Evolutionary conservation across 2,329 filamentous ascomycete genomes (phyloP).

Genomic region (Moelleriella libera): DNA sequence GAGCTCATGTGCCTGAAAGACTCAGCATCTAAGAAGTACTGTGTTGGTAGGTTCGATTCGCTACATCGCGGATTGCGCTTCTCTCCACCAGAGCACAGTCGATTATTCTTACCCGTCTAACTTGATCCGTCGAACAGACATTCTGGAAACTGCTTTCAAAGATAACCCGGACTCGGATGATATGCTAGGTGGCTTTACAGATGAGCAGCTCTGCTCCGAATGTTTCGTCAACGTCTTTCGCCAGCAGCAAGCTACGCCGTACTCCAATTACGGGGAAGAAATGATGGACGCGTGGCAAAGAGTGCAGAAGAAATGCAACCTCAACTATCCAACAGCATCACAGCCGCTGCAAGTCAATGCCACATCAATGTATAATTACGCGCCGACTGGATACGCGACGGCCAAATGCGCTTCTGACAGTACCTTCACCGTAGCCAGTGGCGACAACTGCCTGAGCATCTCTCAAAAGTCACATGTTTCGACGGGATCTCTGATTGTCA

Average conservation of each 20-base stretch:
- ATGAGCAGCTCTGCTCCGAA: not conserved
- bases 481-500: not conserved
- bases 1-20: slow-evolving; percentile 1
- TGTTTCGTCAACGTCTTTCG: not conserved
- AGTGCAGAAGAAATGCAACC: not conserved
- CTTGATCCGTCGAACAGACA: not conserved
- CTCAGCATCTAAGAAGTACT: not conserved
- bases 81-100: not conserved
- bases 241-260: not conserved
- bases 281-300: slow-evolving; percentile 1
- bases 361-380: slow-evolving; percentile 1
- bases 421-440: not conserved
- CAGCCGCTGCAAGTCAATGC: slow-evolving; percentile 1
- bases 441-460: slow-evolving; percentile 1
- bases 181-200: not conserved
- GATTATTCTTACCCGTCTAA: not conserved
- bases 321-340: slow-evolving; percentile 1
- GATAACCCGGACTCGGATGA: not conserved
- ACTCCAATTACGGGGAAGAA: not conserved
- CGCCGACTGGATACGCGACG: not conserved
- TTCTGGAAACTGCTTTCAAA: not conserved
- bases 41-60: not conserved
- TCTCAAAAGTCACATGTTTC: slow-evolving; percentile 1
- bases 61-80: not conserved
- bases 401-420: not conserved